Base-by-base conservation (phyloP, 2,329 filamentous ascomycete genomes). In the Penicillium brasilianum region DNA sequence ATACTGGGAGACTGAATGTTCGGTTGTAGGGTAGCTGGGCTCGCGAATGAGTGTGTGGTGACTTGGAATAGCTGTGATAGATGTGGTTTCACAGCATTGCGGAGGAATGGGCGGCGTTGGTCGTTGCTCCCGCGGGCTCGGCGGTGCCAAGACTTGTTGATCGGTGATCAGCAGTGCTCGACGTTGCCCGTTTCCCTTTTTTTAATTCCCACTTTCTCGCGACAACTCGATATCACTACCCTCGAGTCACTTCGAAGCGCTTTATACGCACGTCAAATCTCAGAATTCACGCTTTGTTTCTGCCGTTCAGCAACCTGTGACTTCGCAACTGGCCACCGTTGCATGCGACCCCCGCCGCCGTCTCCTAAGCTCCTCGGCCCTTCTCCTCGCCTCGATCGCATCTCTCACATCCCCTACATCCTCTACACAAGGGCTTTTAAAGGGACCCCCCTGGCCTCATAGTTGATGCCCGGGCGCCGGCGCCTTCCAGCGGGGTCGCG, bases 401-500 rank as follows among this genome's bases (percentile, higher is more conserved):
- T 25, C 44, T 59, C 61, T 64, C 57, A 46, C 18, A 13, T 36
- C 22, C 34, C 39, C 46, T 18, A 51, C 34, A 50, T 6, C 20
- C 39, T 34, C 48, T 25, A 34, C 51, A 22, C 36, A 22, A 44
- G 44, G 51, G 43, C 50, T 37, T 32, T 51, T n/a, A 18, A 59
- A 57, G 55, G 57, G 37, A 57, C 16, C 13, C 48, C 50, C 53
- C 55, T 28, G 37, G 55, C 39, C 55, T 34, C 32, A 18, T 64
- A 72, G 66, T 75, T 74, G 65, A 78, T 78, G 76, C 71, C 73
- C 68, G 72, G 75, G 68, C 80, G 81, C 69, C 85, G 87, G 68
- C 85, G 86, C 65, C 87, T 87, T 66, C 84, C 86, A 70, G 85
- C 88, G 55, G 88, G 88, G 75, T 86, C 87, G 60, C 83, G 89